Conservation (phyloP, 441 rosid genomes). For the Hura crepitans region DNA sequence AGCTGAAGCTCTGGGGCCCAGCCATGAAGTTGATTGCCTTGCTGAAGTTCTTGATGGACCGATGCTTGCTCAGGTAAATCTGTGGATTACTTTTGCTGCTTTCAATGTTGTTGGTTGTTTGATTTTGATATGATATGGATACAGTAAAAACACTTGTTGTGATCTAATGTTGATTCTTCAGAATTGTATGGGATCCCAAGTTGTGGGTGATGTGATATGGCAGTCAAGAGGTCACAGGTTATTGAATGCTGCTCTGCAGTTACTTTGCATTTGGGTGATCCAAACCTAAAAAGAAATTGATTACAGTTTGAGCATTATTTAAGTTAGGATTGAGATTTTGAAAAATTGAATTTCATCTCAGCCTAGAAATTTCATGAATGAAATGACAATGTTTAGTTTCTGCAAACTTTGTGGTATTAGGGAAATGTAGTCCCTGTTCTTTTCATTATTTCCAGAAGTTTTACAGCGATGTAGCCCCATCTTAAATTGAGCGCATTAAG, state of each 20-base stretch:
- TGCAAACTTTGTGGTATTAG: background rate
- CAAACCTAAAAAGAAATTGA: conserved; percentile 1
- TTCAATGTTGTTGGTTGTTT: conserved; percentile 4
- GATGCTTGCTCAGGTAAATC: conserved; percentile 78
- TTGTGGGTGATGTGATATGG: background rate
- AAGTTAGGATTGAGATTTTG: conserved; percentile 1
- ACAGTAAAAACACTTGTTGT: background rate
- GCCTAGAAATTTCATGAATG: background rate
- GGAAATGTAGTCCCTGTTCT: background rate
- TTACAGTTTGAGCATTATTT: conserved; percentile 14
- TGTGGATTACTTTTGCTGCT: conserved; percentile 2
- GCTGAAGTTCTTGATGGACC: conserved; percentile 74
- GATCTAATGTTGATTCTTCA: background rate
- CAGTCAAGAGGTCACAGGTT: background rate
- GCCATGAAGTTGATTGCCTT: conserved; percentile 59
- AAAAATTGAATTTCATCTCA: background rate
- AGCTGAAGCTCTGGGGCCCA: conserved; percentile 88
- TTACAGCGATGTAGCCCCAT: background rate
- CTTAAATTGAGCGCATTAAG: background rate
- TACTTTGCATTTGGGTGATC: background rate
- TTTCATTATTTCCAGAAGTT: conserved; percentile 2
- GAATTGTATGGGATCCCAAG: background rate
- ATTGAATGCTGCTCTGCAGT: background rate
- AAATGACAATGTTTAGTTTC: background rate
- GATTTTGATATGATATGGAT: background rate